Percentiles rank a stretch among this genome's conserved stretches.
These are phyloP conservation scores for Iris pallida DNA, from an alignment of 116 monocot species.

Conservation along the genomic window DNA sequence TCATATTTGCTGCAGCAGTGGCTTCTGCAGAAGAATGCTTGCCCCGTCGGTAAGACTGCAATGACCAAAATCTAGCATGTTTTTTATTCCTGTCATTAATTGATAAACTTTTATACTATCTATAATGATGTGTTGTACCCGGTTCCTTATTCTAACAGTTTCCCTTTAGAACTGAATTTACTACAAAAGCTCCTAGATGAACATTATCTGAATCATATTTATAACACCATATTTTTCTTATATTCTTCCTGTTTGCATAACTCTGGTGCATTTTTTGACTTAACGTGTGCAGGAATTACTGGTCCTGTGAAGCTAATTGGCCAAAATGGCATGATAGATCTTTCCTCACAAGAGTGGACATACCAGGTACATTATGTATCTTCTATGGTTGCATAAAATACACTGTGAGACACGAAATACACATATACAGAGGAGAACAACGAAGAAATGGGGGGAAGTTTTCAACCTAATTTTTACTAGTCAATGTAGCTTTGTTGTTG, in stretches of 20 bases:
- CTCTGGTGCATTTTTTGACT: conserved; percentile 92
- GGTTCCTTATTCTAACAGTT: too few species aligned
- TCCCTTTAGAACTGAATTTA: neutral
- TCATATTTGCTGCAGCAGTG: conserved; percentile 79
- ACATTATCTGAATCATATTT: too few species aligned
- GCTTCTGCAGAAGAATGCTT: conserved; percentile 86
- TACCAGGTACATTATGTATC: conserved; percentile 65
- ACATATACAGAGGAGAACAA: too few species aligned
- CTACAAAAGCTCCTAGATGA: neutral
- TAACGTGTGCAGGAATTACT: conserved; percentile 74
- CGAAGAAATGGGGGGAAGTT: too few species aligned
- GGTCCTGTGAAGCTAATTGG: conserved; percentile 89
- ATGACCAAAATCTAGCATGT: conserved; percentile 21
- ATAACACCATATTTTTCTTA: conserved; percentile 2
- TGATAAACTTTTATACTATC: neutral
- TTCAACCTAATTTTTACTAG: too few species aligned
- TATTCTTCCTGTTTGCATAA: conserved; percentile 42
- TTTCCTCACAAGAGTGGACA: conserved; percentile 78
- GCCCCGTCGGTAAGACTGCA: conserved; percentile 88
- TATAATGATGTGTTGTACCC: neutral
- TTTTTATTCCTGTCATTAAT: neutral
- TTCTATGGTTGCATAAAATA: neutral
- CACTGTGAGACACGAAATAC: too few species aligned
- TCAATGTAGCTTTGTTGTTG: too few species aligned
- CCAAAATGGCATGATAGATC: conserved; percentile 37